Evolutionary conservation across 768 basidiomycete species (phyloP).

Genomic region (Tulasnella sp.): DNA sequence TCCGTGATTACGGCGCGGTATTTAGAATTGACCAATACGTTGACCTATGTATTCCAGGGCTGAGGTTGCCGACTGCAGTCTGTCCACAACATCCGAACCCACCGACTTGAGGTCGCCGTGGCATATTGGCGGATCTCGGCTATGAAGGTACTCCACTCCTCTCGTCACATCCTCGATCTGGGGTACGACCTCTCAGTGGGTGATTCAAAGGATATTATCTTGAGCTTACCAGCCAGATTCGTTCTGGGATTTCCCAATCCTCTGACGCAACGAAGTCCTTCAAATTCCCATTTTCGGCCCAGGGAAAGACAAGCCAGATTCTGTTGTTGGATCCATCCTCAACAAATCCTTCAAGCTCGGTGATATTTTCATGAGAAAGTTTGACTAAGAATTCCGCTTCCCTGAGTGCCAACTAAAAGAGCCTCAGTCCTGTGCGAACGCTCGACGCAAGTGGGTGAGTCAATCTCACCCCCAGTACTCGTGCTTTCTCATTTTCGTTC

Average conservation of each 20-base stretch:
- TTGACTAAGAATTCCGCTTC: background rate
- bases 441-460: background rate
- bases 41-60: too few species aligned
- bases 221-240: background rate
- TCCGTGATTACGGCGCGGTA: too few species aligned
- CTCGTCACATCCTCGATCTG: background rate
- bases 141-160: too few species aligned
- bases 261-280: background rate
- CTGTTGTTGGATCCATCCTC: background rate
- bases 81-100: too few species aligned
- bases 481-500: background rate
- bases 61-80: too few species aligned
- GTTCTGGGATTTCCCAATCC: background rate
- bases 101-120: too few species aligned
- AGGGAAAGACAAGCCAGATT: background rate
- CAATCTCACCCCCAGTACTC: background rate
- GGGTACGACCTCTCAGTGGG: too few species aligned
- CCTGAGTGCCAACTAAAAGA: background rate
- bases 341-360: background rate
- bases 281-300: background rate
- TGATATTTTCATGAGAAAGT: background rate
- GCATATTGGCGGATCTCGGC: too few species aligned
- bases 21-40: too few species aligned
- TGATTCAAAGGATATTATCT: too few species aligned
- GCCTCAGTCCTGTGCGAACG: background rate